Conservation (phyloP, 2,329 filamentous ascomycete genomes). For the Fusarium xyrophilum region DNA sequence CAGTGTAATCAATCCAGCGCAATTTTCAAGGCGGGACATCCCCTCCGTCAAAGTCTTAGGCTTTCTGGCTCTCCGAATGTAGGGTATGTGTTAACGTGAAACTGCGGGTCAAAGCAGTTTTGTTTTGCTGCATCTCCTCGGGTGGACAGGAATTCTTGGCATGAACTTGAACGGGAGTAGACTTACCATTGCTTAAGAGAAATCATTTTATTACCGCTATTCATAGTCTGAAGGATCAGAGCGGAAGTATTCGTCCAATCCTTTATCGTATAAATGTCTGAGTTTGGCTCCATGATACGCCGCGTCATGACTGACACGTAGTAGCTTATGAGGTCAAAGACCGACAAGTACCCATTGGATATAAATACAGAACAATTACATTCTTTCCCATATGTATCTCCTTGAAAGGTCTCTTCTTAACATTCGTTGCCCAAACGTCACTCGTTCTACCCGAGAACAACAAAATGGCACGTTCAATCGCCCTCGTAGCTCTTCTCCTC, state of each 20-base stretch:
- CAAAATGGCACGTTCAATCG: background rate
- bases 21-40: too few species aligned
- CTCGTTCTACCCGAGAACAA: fast-evolving
- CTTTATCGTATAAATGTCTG: background rate
- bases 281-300: background rate
- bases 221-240: background rate
- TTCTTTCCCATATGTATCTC: fast-evolving
- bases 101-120: background rate
- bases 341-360: too few species aligned
- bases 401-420: background rate
- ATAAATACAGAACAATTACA: background rate
- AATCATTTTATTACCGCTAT: background rate
- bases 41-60: too few species aligned
- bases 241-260: background rate
- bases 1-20: too few species aligned
- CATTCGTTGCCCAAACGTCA: fast-evolving
- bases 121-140: background rate
- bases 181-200: background rate
- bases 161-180: background rate
- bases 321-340: too few species aligned
- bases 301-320: too few species aligned
- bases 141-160: background rate
- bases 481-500: background rate
- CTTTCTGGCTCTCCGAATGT: too few species aligned
- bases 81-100: fast-evolving